Evolutionary conservation across 2,329 filamentous ascomycete species (phyloP), one percentile per base, ranked within the genome.

Genomic region (Fusarium solani-melongenae): DNA sequence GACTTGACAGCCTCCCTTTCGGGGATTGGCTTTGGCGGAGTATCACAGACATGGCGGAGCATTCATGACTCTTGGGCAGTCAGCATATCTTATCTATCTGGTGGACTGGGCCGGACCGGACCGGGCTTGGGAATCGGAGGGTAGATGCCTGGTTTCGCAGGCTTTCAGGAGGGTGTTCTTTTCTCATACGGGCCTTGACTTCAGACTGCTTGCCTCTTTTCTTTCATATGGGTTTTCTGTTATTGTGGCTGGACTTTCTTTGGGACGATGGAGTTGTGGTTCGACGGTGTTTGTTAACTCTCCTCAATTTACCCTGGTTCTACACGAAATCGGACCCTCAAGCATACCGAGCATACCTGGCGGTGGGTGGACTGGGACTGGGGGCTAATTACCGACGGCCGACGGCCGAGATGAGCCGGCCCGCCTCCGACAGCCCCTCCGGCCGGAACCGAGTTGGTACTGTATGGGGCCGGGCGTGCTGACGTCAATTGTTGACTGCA

Each of bases 1-100:
- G 67, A 68, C 71, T 74, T 73, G 71, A 77, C 72, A 77, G 68
- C 76, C 74, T 78, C 74, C 74, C 66, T 74, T 76, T 63, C 46
- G 49, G 69, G 76, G 56, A 64, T 69, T 63, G 71, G 66, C 72
- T 77, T 76, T 73, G 71, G 66, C 53, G 76, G 74, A 78, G 76
- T 78, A 78, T 64, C 64, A 70, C 69, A 74, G 67, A 74, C 46
- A 74, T 66, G 76, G 68, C 63, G 76, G 72, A 76, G 74, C 74
- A 77, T 67, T 72, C 64, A 75, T 74, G 70, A 70, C 64, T 61
- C 64, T 70, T 62, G 67, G 66, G 60, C 63, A 57, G 61, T 60
- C 66, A 67, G 64, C 61, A 73, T 51, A 51, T 51, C 46, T 46
- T 36, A 56, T 59, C 41, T 46, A 65, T 63, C 66, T 39, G 65